These are phyloP conservation scores for Fusarium lyarnte DNA, from an alignment of 2,329 filamentous ascomycete species.

Conservation along the genomic window DNA sequence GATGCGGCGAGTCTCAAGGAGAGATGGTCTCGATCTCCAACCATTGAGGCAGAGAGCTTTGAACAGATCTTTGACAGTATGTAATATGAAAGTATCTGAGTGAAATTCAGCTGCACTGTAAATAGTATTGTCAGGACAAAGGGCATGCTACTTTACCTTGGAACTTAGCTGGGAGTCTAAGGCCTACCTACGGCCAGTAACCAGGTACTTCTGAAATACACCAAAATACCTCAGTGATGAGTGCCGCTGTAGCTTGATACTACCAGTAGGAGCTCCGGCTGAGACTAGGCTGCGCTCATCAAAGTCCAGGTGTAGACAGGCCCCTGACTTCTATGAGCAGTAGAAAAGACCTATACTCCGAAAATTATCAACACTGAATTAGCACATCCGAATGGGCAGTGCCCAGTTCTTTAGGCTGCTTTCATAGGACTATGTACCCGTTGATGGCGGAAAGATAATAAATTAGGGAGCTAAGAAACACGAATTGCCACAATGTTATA, in stretches of 20 bases:
- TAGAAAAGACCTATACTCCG: neutral
- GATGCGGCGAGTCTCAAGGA: neutral
- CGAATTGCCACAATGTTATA: too few species aligned
- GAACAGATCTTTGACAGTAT: neutral
- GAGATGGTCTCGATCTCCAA: constrained; percentile 8
- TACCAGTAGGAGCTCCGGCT: neutral
- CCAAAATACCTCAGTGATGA: neutral
- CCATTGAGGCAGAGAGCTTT: neutral
- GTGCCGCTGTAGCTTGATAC: neutral
- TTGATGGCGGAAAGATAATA: too few species aligned
- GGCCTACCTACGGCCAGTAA: neutral
- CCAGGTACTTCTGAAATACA: neutral
- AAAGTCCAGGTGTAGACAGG: neutral
- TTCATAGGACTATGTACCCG: too few species aligned
- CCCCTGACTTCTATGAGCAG: neutral
- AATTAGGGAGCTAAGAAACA: too few species aligned
- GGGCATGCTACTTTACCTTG: neutral
- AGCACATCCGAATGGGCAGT: neutral
- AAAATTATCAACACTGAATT: neutral
- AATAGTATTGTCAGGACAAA: neutral
- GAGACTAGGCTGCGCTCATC: neutral
- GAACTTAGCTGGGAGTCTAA: neutral
- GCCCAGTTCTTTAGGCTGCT: too few species aligned
- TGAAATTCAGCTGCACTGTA: neutral
- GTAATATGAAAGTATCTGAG: neutral